A percentile compares a stretch with the other conserved stretches of the same genome.
Evolutionary conservation across 345 rosid species (phyloP).

Genomic region (Eucalyptus tenuipes): DNA sequence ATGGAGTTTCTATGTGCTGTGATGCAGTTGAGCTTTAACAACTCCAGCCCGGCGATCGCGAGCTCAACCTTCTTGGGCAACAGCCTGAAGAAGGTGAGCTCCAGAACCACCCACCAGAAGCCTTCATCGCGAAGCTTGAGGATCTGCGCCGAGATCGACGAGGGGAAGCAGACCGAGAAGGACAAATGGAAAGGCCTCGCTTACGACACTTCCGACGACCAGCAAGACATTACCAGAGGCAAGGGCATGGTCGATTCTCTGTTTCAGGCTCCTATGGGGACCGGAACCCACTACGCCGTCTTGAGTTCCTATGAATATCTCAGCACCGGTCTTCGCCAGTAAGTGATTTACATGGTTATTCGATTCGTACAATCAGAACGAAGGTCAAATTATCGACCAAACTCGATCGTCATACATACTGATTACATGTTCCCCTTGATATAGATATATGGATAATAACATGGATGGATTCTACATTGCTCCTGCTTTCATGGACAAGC

Average conservation of each 20-base stretch:
- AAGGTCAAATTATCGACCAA: background rate
- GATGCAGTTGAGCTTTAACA: background rate
- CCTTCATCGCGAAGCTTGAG: background rate
- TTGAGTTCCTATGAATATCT: constrained; percentile 7
- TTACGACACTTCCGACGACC: constrained; percentile 4
- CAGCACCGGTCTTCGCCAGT: constrained; percentile 5
- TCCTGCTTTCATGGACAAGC: constrained; percentile 13
- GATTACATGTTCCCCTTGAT: background rate
- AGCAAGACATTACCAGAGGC: constrained; percentile 9
- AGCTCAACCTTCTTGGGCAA: background rate
- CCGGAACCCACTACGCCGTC: constrained; percentile 7
- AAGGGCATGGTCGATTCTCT: constrained; percentile 9
- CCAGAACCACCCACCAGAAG: background rate
- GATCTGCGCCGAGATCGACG: background rate
- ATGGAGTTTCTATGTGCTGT: background rate
- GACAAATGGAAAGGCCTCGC: constrained; percentile 7
- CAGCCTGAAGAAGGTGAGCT: background rate
- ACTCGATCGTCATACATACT: background rate
- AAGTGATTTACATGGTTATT: background rate
- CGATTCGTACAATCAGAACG: background rate
- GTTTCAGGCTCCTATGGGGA: constrained; percentile 1
- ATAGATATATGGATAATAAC: background rate
- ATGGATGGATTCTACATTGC: constrained; percentile 10
- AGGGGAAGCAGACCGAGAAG: background rate
- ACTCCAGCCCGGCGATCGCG: background rate